These are phyloP conservation scores for Suillus americanus DNA, from an alignment of 768 basidiomycete species.

Conservation along the genomic window DNA sequence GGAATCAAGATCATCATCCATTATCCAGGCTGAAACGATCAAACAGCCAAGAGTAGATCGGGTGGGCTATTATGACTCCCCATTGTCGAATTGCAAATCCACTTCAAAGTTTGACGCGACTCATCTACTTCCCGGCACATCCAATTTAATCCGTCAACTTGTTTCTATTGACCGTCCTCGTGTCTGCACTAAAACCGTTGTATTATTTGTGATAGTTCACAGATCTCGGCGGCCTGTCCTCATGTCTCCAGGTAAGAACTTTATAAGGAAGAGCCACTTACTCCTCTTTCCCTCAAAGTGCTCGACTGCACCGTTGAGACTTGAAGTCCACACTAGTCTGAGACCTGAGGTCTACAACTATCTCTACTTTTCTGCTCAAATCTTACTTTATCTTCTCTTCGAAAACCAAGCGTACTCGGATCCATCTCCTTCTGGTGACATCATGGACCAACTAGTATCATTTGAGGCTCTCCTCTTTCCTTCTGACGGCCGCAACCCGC, in stretches of 20 bases:
- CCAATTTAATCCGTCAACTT: not conserved
- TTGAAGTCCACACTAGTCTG: constrained; percentile 15
- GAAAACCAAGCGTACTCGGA: not conserved
- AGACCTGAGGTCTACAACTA: constrained; percentile 16
- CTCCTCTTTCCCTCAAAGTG: constrained; percentile 18
- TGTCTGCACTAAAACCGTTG: constrained; percentile 21
- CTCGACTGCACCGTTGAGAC: constrained; percentile 23
- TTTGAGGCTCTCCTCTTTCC: constrained; percentile 78
- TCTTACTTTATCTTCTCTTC: constrained; percentile 7
- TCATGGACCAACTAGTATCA: constrained; percentile 65
- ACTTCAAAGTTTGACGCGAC: not conserved
- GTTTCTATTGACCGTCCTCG: constrained; percentile 29
- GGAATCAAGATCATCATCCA: not conserved
- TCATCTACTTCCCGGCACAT: constrained; percentile 1
- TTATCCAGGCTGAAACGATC: not conserved
- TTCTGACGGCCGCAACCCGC: constrained; percentile 72
- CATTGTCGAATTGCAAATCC: not conserved
- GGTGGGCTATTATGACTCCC: not conserved
- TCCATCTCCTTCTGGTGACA: constrained; percentile 17
- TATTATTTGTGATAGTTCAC: not conserved
- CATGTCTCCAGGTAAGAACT: constrained; percentile 22
- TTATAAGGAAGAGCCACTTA: constrained; percentile 17
- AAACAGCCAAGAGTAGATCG: not conserved
- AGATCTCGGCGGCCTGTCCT: constrained; percentile 37
- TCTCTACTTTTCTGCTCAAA: not conserved